Base-by-base conservation (phyloP, 2,329 filamentous ascomycete species). In the Beauveria varroae region DNA sequence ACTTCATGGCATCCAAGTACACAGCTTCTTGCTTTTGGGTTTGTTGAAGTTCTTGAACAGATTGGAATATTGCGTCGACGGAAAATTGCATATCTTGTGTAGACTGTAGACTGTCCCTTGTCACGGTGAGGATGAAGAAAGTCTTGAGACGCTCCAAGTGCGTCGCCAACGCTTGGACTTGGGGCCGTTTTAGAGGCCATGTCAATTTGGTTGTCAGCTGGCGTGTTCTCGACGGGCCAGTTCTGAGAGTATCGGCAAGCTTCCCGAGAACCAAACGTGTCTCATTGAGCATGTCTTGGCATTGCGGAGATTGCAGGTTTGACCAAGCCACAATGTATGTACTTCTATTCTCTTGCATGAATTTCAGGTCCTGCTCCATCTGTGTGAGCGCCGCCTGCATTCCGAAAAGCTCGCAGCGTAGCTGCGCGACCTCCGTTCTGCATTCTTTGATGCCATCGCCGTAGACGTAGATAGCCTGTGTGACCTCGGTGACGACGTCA, bases 361-460 rank as follows among this genome's bases (percentile, higher is more conserved):
- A 18, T 9, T 34, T 24, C 7, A 53, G 26, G 43, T 62, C 54
- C 9, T 51, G 44, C 12, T 58, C 47, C 20, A 62, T 54, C 54
- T 62, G 60, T 14, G 46, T 52, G 2, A 62, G 30, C 0, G 54
- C 60, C 1, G 60, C 55, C 37, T 62, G 47, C 46, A 62, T 50
- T 41, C 60, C 49, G 24, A 62, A 62, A 9, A 62, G 47, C 54
- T 62, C 60, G 44, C 47, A 50, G 24, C 54, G 54, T 24, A 58
- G 54, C 46, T 50, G 40, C 44, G 60, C 54, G 28, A 62, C 54
- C 34, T 62, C 60, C n/a, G 44, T 30, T 43, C 37, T 58, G 47
- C 47, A 62, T 14, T 47, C 60, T 28, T n/a, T 22, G 28, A 58
- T 40, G 50, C 34, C 60, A 16, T 58, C 40, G 26, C 54, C 54